Base-by-base conservation (phyloP, 352 stramenopile species). In the Achlya hypogyna region DNA sequence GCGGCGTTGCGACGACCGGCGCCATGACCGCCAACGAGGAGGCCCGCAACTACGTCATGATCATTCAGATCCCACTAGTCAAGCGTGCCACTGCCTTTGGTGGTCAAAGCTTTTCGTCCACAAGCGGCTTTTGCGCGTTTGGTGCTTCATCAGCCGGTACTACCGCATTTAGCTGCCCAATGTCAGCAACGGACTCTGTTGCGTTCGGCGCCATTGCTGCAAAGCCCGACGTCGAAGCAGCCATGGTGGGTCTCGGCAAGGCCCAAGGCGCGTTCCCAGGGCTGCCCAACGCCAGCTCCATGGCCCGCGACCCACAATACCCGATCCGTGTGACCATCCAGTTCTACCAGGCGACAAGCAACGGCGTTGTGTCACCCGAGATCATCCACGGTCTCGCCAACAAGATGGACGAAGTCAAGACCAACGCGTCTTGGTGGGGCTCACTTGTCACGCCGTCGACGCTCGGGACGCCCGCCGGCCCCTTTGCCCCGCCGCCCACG, bases 331-430 rank as follows among this genome's bases (percentile, higher is more conserved):
- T 67, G 20, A 67, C 60, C 12, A 22, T 56, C 14, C 60, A 67
- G 32, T 67, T 67, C 23, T 67, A 67, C 60, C 45, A 67, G 59
- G 60, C 60, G 10, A 67, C 60, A 22, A 67, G 40, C 60, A 67
- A 67, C 34, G 60, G 60, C 29, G 43, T 67, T 6, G 31, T 67
- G 23, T 34, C 60, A 4, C 16, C 35, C 16, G 32, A 49, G 28
- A 58, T 51, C 45, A 34, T 67, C 31, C n/a, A 67, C 14, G 4
- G n/a, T 28, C 22, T 67, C 20, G 25, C 40, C 8, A 16, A 38
- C 43, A 29, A 58, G 20, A 59, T 67, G 60, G 27, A 31, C 20
- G 6, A 20, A 20, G 43, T 67, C 34, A 54, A 67, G 51, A 47
- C 45, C 22, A n/a, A 56, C 23, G 60, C 60, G 1, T 59, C 60